Base-by-base conservation (phyloP, 768 basidiomycete genomes). In the Sporobolomyces phaffii region DNA sequence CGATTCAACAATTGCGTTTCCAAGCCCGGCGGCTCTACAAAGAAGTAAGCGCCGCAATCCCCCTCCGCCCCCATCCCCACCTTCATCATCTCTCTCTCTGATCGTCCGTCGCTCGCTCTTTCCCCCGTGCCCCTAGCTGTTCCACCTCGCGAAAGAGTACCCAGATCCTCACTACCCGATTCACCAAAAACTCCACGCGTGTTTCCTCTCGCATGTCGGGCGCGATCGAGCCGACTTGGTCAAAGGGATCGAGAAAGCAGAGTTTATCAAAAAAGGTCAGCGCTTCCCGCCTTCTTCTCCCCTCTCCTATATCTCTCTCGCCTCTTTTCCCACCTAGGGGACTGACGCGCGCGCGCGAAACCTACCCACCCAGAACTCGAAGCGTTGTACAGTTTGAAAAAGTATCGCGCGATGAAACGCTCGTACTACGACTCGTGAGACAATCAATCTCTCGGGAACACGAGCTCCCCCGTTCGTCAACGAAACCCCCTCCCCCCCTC, bases 341-440 rank as follows among this genome's bases (percentile, higher is more conserved):
- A n/a, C 38, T 38, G 44, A 20, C 20, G 9, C 44, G 52, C 33
- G 14, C 20, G 4, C 7, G 5, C n/a, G 31, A 44, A 50, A n/a
- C n/a, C n/a, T n/a, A n/a, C n/a, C n/a, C n/a, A n/a, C n/a, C n/a
- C 48, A 69, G 69, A 71, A 45, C 48, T 71, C 14, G 65, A 66
- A 31, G 69, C 69, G 26, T 47, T 71, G 51, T 71, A 71, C 34
- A 60, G 51, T 34, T 29, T 71, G 52, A 31, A 54, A 5, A 71
- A 71, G 59, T 71, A 71, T 24, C 29, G 69, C 6, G 60, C 69
- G 40, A 22, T 71, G 62, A 71, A 67, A 41, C 31, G 53, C 36
- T 49, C 36, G 22, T 70, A 69, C 45, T 69, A 64, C 57, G 51
- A 47, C 17, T 51, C 59, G 11, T n/a, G n/a, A n/a, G n/a, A n/a